Evolutionary conservation across 2,329 filamentous ascomycete species (phyloP), one percentile per base, ranked within the genome.

Genomic region (Phaeophleospora eucalypticola): DNA sequence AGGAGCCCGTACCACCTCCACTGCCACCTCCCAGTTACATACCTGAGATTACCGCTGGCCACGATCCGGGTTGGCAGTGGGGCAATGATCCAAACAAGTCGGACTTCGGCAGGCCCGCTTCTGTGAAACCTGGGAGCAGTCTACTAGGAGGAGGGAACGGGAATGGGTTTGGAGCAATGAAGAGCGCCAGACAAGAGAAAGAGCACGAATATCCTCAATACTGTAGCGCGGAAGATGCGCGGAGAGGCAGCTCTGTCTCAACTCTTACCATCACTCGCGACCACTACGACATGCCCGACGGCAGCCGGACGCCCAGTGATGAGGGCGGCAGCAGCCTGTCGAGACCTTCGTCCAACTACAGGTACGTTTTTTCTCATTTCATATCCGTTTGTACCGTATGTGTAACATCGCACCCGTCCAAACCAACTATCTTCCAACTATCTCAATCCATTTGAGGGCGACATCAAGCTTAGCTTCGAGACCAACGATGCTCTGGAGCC

Each of bases 61-160:
- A 77, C 58, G 82, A 85, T 65, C 72, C 77, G 45, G 81, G 77
- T 50, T 84, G 80, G 80, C 71, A 77, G 63, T 81, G 78, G 74
- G 79, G 76, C 52, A 83, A 84, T 65, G 71, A 71, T 41, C 71
- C 70, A 37, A 71, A 69, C 48, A 66, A 73, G 43, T 64, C 67
- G 41, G 69, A 72, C 54, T 74, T 77, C 62, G 71, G 71, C 44
- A 68, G 70, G 42, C 65, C 65, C 47, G 67, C 67, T 51, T 69
- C 69, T 38, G 66, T 76, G 41, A 77, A 71, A 59, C 67, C 71
- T 45, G 73, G 71, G 49, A 72, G 70, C 51, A 75, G 72, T 57
- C 64, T 75, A 46, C 62, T 72, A 45, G 72, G 68, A 36, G 65
- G 58, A 29, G 24, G 24, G 7, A 12, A n/a, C n/a, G n/a, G n/a